Percentiles rank a stretch among this genome's conserved stretches.
Evolutionary conservation across 257 asterid species (phyloP).

Genomic region (Ophiorrhiza pumila): DNA sequence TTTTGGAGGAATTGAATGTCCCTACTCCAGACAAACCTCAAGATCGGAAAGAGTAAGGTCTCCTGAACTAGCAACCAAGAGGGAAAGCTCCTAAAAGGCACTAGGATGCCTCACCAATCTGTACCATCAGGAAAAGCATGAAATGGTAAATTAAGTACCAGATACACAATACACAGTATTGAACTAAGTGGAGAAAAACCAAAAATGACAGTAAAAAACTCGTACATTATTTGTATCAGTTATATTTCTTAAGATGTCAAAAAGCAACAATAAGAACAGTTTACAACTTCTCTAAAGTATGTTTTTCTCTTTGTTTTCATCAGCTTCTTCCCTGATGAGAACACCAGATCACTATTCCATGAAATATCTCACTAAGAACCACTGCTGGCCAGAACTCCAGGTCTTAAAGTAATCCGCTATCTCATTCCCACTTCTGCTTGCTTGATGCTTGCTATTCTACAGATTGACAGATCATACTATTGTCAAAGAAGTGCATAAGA

Average conservation of each 20-base stretch:
- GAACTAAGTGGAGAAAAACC: background rate
- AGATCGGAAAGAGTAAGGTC: background rate
- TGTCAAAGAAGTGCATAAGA: constrained; percentile 5
- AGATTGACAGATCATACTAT: constrained; percentile 14
- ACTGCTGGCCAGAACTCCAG: background rate
- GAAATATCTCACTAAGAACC: background rate
- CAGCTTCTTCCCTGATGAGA: background rate
- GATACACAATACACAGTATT: background rate
- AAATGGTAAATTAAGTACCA: background rate
- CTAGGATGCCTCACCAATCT: background rate
- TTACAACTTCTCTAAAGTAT: background rate
- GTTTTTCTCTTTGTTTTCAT: background rate
- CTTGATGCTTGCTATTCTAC: constrained; percentile 51
- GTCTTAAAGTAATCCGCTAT: constrained; percentile 18
- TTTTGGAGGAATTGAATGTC: background rate
- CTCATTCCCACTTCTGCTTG: constrained; percentile 25
- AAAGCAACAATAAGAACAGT: background rate
- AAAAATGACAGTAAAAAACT: background rate
- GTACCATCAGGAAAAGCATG: background rate
- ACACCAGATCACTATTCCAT: background rate
- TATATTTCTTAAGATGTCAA: background rate
- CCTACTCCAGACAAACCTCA: background rate
- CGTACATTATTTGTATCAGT: background rate
- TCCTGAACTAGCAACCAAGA: background rate
- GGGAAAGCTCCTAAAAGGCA: background rate